These are phyloP conservation scores for Bolboschoenus planiculmis DNA, from an alignment of 176 grass and related monocot genomes.

Conservation along the genomic window DNA sequence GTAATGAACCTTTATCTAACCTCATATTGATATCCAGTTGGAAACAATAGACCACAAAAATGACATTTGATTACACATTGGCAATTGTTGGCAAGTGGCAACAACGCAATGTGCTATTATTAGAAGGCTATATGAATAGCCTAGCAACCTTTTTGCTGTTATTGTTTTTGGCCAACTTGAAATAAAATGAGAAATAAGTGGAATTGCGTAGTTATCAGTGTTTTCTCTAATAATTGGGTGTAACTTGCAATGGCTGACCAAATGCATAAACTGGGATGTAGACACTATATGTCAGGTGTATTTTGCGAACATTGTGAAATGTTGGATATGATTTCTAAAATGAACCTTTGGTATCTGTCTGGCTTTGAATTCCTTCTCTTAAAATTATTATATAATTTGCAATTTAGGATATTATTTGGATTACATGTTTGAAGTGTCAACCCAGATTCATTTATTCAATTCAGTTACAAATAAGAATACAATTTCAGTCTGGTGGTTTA, in stretches of 20 bases:
- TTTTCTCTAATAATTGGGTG: not conserved
- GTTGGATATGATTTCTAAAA: not conserved
- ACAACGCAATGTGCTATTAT: not conserved
- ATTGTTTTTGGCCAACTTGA: not conserved
- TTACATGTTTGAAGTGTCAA: not conserved
- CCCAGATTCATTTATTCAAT: not conserved
- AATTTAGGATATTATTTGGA: not conserved
- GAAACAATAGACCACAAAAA: not conserved
- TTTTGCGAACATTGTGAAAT: not conserved
- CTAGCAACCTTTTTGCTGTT: not conserved
- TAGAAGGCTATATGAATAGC: not conserved
- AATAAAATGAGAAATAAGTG: not conserved
- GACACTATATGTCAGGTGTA: not conserved
- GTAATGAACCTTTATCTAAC: not conserved
- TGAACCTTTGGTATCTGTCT: not conserved
- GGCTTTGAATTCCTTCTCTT: not conserved
- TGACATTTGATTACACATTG: not conserved
- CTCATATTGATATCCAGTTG: not conserved
- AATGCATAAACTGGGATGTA: not conserved
- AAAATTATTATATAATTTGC: not conserved
- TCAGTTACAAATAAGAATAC: not conserved
- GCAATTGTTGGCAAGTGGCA: not conserved
- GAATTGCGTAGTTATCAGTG: not conserved
- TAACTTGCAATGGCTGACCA: not conserved
- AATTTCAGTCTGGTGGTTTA: not conserved